Conservation (phyloP, 495 filamentous ascomycete species). For the Neurospora sublineolata region DNA sequence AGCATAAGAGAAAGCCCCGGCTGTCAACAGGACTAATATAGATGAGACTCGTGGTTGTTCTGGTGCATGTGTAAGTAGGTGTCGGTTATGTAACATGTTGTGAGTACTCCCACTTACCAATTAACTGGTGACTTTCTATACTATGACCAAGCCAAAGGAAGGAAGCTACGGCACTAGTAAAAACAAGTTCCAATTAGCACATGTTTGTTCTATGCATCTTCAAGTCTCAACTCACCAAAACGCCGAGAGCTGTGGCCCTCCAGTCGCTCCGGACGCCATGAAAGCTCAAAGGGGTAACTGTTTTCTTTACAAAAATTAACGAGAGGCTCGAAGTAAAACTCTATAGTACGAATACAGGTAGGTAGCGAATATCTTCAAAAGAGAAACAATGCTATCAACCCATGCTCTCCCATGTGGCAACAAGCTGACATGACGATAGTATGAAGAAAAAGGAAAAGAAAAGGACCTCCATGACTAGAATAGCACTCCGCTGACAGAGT, state of each 20-base stretch:
- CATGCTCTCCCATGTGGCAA: not conserved
- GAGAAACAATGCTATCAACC: not conserved
- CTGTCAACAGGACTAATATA: slow-evolving; percentile 21
- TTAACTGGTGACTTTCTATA: slow-evolving; percentile 34
- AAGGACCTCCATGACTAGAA: not conserved
- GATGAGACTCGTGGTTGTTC: slow-evolving; percentile 35
- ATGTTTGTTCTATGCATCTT: not conserved
- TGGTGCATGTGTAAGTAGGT: slow-evolving; percentile 11
- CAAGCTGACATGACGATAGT: not conserved
- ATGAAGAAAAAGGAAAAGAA: not conserved
- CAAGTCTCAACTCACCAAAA: slow-evolving; percentile 24
- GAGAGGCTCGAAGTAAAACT: not conserved
- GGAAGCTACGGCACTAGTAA: slow-evolving; percentile 28
- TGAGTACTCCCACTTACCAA: slow-evolving; percentile 15
- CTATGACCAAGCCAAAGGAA: slow-evolving; percentile 34
- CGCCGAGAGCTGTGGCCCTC: slow-evolving; percentile 25
- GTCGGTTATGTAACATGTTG: not conserved
- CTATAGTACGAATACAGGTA: not conserved
- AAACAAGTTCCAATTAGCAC: not conserved
- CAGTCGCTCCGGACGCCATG: slow-evolving; percentile 21
- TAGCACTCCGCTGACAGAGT: not conserved
- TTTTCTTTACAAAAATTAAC: not conserved
- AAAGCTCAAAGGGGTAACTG: not conserved
- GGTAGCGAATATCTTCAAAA: not conserved
- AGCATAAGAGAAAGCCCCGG: slow-evolving; percentile 25